A percentile compares a stretch with the other conserved stretches of the same genome.
phyloP scores from a whole-genome alignment of 2,329 filamentous ascomycete species.

The Beauveria sp. region DNA sequence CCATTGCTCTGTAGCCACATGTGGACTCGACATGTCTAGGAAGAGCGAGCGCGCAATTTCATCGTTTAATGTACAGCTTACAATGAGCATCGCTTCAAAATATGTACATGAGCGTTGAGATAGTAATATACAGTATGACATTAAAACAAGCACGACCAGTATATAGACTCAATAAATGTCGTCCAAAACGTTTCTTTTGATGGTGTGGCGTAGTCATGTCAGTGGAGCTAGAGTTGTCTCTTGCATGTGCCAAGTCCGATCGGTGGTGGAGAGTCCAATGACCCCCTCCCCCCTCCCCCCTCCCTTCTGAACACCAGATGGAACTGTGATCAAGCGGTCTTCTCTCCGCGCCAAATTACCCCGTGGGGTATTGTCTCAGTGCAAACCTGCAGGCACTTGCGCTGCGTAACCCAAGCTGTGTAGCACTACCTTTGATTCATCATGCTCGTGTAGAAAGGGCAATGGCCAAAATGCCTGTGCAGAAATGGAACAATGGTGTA shows the following conservation, averaged over 20 bases:
- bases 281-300: background rate
- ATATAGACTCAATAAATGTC: background rate
- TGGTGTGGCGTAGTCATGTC: too few relatives aligned
- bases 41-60: too few relatives aligned
- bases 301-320: background rate
- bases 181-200: background rate
- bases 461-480: background rate
- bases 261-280: background rate
- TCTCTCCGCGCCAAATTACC: conserved; percentile 5
- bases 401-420: background rate
- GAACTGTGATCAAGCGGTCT: background rate
- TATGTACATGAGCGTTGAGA: background rate
- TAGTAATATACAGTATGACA: background rate
- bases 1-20: too few relatives aligned
- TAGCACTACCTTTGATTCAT: background rate
- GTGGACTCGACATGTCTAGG: too few relatives aligned
- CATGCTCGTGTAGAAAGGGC: background rate
- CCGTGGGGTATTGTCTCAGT: conserved; percentile 2
- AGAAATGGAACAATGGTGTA: background rate
- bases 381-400: background rate
- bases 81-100: background rate
- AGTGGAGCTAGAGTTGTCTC: background rate
- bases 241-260: background rate
- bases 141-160: background rate
- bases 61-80: background rate